Base-by-base conservation (phyloP, 2,329 filamentous ascomycete genomes). In the Stagonosporopsis rhizophila region DNA sequence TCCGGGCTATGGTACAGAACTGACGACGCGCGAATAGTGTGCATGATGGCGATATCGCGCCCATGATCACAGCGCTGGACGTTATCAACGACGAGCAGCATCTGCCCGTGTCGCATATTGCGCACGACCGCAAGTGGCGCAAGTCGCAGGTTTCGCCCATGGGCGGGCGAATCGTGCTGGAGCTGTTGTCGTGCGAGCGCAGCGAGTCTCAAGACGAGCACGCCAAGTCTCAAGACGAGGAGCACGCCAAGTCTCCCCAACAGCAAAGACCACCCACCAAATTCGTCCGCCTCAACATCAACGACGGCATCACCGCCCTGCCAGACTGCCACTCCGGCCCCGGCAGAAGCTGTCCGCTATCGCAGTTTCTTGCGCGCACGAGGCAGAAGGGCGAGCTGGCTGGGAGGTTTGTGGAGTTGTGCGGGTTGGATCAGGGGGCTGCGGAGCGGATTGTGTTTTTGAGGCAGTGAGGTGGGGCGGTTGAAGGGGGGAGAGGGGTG, bases 41-140 rank as follows among this genome's bases (percentile, higher is more conserved):
- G 4, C 84, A 87, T 56, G 84, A 87, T 60, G 83, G 82, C 30
- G 84, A 86, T 57, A 83, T 87, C 20, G 77, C 83, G 2, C 83
- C 83, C 2, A 78, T 86, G 66, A 69, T 86, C 15, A 76, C 82
- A 3, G 79, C 83, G 0, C 74, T 86, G 1, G 78, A 82, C 49
- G 72, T 86, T 11, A 78, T 84, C 50, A 73, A 70, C 3, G 75
- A 30, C 40, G 57, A 73, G 11, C 67, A 77, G 35, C 75, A 77
- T 37, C 75, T 86, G 3, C 83, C 84, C 0, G 74, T 73, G 1
- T 77, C 78, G 2, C 78, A 80, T 56, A 74, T 82, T 19, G 71
- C 72, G 14, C 60, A 71, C 41, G 68, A 78, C 20, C 78, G 83
- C 34, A 76, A 73, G 20, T 87, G 83, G 83, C 79, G 77, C 47